Conservation (phyloP, 148 eudicot genomes). For the Persicaria maculosa region DNA sequence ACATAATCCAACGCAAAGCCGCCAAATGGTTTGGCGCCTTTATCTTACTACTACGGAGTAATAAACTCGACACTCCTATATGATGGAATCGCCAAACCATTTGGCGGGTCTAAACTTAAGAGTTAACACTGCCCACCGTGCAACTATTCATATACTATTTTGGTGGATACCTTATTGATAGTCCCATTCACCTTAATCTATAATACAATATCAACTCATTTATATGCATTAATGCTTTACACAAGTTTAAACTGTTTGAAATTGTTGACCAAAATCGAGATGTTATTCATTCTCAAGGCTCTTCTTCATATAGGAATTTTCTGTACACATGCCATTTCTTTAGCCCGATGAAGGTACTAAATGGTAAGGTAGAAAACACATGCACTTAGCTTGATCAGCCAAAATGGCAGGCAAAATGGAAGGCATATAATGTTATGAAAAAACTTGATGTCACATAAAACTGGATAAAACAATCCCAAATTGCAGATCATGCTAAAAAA, state of each 20-base stretch:
- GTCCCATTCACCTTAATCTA: background rate
- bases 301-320: background rate
- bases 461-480: background rate
- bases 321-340: background rate
- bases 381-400: slow-evolving; percentile 2
- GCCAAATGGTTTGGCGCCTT: slow-evolving; percentile 1
- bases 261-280: background rate
- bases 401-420: background rate
- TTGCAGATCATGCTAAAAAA: background rate
- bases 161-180: background rate
- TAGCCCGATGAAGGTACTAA: background rate
- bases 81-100: background rate
- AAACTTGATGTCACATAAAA: background rate
- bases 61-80: background rate
- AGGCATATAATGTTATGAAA: background rate
- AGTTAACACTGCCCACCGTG: background rate
- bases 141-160: background rate
- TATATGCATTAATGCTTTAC: background rate
- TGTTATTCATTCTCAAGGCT: background rate
- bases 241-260: background rate
- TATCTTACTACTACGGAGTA: background rate
- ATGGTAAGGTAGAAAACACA: background rate
- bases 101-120: background rate
- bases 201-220: background rate
- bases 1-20: background rate